Evolutionary conservation across 2,329 filamentous ascomycete species (phyloP).

Genomic region (Sarocladium kiliense): DNA sequence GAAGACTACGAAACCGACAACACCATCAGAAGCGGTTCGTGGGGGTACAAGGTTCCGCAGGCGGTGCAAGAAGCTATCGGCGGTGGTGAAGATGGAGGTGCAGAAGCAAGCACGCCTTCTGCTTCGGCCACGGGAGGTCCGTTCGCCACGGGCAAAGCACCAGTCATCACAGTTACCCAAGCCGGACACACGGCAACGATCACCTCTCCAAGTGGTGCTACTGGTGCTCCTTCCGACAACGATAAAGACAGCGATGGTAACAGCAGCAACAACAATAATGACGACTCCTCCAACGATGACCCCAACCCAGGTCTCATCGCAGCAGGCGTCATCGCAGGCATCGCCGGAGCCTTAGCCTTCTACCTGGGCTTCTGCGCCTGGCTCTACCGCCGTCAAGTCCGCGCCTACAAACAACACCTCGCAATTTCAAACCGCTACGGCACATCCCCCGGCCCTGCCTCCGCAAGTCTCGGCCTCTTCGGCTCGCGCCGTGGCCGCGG

Average conservation of each 20-base stretch:
- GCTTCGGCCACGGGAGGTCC: conserved; percentile 59
- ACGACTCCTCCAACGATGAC: conserved; percentile 2
- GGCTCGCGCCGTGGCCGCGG: conserved; percentile 14
- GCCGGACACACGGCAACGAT: conserved; percentile 42
- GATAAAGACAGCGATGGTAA: conserved; percentile 26
- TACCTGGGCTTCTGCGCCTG: conserved; percentile 69
- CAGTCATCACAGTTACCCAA: conserved; percentile 62
- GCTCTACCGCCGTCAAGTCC: conserved; percentile 67
- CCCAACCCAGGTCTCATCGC: conserved; percentile 34
- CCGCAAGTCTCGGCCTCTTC: conserved; percentile 18
- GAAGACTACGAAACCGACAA: conserved; percentile 48
- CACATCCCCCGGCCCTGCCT: conserved; percentile 33
- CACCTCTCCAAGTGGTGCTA: conserved; percentile 13
- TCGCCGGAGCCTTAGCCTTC: conserved; percentile 53
- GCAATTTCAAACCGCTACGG: conserved; percentile 56
- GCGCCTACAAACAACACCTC: conserved; percentile 65
- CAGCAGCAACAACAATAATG: conserved; percentile 22
- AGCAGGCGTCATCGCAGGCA: conserved; percentile 56
- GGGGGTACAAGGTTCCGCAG: conserved; percentile 48
- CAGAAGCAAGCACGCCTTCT: conserved; percentile 45
- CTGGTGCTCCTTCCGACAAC: conserved; percentile 21
- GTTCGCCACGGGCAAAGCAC: conserved; percentile 62
- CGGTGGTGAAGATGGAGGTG: conserved; percentile 45
- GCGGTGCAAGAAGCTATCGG: conserved; percentile 46
- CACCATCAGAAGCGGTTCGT: conserved; percentile 36